phyloP scores from a whole-genome alignment of 768 basidiomycete species.

The Trametopsis cervina region DNA sequence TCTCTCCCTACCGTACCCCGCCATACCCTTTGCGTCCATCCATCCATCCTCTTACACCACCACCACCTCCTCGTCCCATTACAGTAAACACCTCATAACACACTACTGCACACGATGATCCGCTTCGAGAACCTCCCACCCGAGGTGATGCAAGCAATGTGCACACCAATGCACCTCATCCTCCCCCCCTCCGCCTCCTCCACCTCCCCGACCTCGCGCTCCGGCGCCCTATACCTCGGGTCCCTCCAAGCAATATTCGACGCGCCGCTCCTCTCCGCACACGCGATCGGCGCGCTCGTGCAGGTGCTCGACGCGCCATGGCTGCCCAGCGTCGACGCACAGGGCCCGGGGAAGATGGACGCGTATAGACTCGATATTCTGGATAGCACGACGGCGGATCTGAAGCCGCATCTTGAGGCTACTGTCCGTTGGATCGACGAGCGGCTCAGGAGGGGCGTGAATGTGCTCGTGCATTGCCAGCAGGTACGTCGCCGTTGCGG shows the following conservation, averaged over 20 bases:
- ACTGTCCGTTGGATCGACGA: constrained; percentile 62
- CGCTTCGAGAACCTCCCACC: constrained; percentile 69
- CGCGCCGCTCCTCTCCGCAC: constrained; percentile 38
- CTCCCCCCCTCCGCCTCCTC: constrained; percentile 29
- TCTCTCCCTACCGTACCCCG: too few relatives aligned
- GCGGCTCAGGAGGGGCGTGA: constrained; percentile 51
- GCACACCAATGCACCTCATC: constrained; percentile 78
- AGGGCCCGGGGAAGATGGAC: constrained; percentile 22
- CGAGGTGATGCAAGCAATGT: constrained; percentile 79
- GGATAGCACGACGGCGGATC: constrained; percentile 54
- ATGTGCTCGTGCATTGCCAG: constrained; percentile 75
- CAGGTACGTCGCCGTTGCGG: constrained; percentile 48
- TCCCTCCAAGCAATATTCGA: constrained; percentile 58
- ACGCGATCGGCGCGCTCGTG: constrained; percentile 53
- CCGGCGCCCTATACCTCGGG: constrained; percentile 63
- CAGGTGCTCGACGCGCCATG: constrained; percentile 64
- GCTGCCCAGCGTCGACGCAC: constrained; percentile 37
- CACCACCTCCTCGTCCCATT: too few relatives aligned
- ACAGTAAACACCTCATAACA: too few relatives aligned
- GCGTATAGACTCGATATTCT: constrained; percentile 64
- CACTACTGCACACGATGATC: too few relatives aligned
- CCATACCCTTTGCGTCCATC: too few relatives aligned
- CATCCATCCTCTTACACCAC: too few relatives aligned
- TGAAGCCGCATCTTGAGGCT: constrained; percentile 61
- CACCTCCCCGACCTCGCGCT: constrained; percentile 17